A percentile compares a stretch with the other conserved stretches of the same genome.
Conservation (phyloP, 352 stramenopile species). For the Phytophthora pseudosyringae region DNA sequence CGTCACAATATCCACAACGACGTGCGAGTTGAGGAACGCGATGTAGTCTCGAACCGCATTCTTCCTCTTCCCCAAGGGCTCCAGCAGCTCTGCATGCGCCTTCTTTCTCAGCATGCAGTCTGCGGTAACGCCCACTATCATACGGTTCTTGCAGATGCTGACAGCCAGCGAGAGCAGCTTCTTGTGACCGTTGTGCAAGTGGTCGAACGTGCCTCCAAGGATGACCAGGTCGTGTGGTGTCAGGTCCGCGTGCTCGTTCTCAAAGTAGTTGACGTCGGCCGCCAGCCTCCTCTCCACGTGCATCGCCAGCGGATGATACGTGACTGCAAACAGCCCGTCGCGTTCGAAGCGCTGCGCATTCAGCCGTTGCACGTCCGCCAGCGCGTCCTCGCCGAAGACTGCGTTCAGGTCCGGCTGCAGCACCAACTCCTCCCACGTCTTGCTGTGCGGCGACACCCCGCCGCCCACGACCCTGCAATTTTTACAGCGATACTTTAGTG, state of each 20-base stretch:
- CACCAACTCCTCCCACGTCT: constrained; percentile 71
- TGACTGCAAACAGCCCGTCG: constrained; percentile 62
- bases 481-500: neutral
- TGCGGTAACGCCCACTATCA: constrained; percentile 84
- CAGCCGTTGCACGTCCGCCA: constrained; percentile 68
- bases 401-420: constrained; percentile 67
- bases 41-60: constrained; percentile 67
- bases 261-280: constrained; percentile 73
- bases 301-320: constrained; percentile 69
- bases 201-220: constrained; percentile 90
- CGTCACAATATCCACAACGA: constrained; percentile 72
- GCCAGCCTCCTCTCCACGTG: constrained; percentile 54
- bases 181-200: constrained; percentile 92
- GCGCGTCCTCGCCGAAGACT: constrained; percentile 68
- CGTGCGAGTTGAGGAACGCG: constrained; percentile 62
- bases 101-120: constrained; percentile 85
- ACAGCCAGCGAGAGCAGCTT: constrained; percentile 86
- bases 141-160: constrained; percentile 49
- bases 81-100: constrained; percentile 71
- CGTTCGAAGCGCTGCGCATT: constrained; percentile 69
- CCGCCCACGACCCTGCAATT: constrained; percentile 50
- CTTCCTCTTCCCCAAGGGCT: constrained; percentile 65
- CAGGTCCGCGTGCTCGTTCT: constrained; percentile 66
- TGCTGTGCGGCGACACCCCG: constrained; percentile 29
- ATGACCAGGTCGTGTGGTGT: constrained; percentile 66